Conservation (phyloP, 2,329 filamentous ascomycete species). For the Colletotrichum paranaense region DNA sequence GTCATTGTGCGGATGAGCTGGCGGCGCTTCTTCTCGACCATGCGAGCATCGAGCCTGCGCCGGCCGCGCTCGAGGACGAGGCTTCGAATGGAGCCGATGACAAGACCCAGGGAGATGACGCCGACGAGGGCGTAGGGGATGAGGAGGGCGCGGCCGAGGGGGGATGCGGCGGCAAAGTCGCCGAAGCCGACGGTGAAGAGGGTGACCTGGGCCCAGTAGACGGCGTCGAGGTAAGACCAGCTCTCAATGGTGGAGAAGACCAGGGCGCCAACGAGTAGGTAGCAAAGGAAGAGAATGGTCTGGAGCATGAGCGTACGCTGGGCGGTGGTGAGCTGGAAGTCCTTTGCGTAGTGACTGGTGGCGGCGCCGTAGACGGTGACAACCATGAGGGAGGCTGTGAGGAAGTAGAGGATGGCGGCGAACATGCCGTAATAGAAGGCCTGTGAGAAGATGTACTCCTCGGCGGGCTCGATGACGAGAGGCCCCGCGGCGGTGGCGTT, state of each 20-base stretch:
- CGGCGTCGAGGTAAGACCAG: slow-evolving; percentile 81
- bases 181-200: slow-evolving; percentile 74
- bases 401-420: slow-evolving; percentile 81
- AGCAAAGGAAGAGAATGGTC: slow-evolving; percentile 86
- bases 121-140: slow-evolving; percentile 88
- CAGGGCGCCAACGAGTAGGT: slow-evolving; percentile 81
- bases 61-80: slow-evolving; percentile 69
- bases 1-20: slow-evolving; percentile 58
- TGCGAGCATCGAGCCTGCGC: slow-evolving; percentile 63
- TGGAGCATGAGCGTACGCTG: slow-evolving; percentile 92
- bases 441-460: slow-evolving; percentile 76
- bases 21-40: slow-evolving; percentile 69
- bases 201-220: slow-evolving; percentile 84
- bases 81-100: slow-evolving; percentile 82
- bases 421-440: slow-evolving; percentile 90
- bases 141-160: slow-evolving; percentile 75
- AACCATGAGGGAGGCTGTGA: slow-evolving; percentile 81
- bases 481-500: slow-evolving; percentile 73
- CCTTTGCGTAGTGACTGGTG: slow-evolving; percentile 75
- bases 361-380: slow-evolving; percentile 84
- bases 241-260: slow-evolving; percentile 79
- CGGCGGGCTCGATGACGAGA: slow-evolving; percentile 53
- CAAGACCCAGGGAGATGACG: slow-evolving; percentile 85
- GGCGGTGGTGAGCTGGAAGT: slow-evolving; percentile 81
- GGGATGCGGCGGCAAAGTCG: slow-evolving; percentile 60